phyloP scores from a whole-genome alignment of 2,329 filamentous ascomycete genomes.

The Claviceps sp. region DNA sequence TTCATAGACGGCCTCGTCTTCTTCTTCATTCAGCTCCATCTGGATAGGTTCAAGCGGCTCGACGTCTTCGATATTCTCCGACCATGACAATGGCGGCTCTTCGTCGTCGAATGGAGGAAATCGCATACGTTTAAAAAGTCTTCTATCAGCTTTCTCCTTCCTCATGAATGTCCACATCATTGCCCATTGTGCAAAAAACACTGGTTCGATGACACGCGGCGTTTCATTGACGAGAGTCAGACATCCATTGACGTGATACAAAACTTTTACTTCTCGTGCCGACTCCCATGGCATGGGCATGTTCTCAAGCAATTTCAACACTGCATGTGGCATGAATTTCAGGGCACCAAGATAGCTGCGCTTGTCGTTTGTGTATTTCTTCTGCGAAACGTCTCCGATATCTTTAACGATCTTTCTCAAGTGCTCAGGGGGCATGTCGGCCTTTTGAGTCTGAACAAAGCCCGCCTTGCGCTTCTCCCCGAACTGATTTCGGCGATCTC shows the following conservation, averaged over 20 bases:
- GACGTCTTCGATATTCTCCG: constrained; percentile 97
- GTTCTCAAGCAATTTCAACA: constrained; percentile 92
- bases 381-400: constrained; percentile 97
- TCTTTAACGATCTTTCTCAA: constrained; percentile 95
- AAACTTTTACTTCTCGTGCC: constrained; percentile 86
- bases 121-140: constrained; percentile 97
- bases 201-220: constrained; percentile 90
- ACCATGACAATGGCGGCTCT: constrained; percentile 93
- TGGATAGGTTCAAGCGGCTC: constrained; percentile 96
- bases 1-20: constrained; percentile 82
- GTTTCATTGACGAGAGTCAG: constrained; percentile 94
- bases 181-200: constrained; percentile 97
- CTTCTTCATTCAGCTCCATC: constrained; percentile 91
- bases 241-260: constrained; percentile 97
- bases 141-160: constrained; percentile 88
- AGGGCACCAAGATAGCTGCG: constrained; percentile 91
- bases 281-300: constrained; percentile 99
- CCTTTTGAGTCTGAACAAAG: constrained; percentile 96
- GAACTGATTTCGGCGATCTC: constrained; percentile 79
- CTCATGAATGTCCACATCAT: constrained; percentile 99
- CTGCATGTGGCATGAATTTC: constrained; percentile 98
- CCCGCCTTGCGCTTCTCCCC: constrained; percentile 94
- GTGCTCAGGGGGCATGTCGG: constrained; percentile 97
- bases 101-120: constrained; percentile 98
- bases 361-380: constrained; percentile 98